Conservation (phyloP, 192 early-diverging fungal species). For the Cetraspora pellucida region DNA sequence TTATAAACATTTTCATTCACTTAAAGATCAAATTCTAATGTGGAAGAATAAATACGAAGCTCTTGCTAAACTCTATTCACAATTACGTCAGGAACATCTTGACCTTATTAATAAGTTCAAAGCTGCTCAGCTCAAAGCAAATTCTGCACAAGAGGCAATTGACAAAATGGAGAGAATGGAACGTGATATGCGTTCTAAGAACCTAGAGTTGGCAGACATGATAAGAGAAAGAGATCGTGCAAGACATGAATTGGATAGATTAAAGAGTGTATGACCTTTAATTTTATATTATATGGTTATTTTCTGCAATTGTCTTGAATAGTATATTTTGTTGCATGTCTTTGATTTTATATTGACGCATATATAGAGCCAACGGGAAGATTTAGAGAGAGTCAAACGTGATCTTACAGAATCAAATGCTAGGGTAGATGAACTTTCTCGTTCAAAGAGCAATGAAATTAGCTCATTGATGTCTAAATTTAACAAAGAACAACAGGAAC, state of each 20-base stretch:
- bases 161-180: slow-evolving; percentile 81
- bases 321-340: neutral
- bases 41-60: slow-evolving; percentile 99
- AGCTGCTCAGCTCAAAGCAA: slow-evolving; percentile 77
- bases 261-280: slow-evolving; percentile 23
- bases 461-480: slow-evolving; percentile 78
- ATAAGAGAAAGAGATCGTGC: slow-evolving; percentile 90
- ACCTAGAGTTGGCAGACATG: slow-evolving; percentile 78
- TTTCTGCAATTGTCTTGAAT: neutral
- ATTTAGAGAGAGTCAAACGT: slow-evolving; percentile 74
- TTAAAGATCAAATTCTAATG: slow-evolving; percentile 84
- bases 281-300: neutral
- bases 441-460: slow-evolving; percentile 82
- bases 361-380: slow-evolving; percentile 73
- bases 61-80: slow-evolving; percentile 96
- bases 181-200: slow-evolving; percentile 72
- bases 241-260: slow-evolving; percentile 65
- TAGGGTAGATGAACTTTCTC: slow-evolving; percentile 75
- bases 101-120: slow-evolving; percentile 92
- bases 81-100: slow-evolving; percentile 93
- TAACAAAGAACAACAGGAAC: slow-evolving; percentile 80
- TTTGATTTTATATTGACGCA: neutral
- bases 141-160: slow-evolving; percentile 81
- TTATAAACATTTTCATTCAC: neutral
- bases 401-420: slow-evolving; percentile 81